Base-by-base conservation (phyloP, 805 yeast genomes). In the Candida sanyiensis region DNA sequence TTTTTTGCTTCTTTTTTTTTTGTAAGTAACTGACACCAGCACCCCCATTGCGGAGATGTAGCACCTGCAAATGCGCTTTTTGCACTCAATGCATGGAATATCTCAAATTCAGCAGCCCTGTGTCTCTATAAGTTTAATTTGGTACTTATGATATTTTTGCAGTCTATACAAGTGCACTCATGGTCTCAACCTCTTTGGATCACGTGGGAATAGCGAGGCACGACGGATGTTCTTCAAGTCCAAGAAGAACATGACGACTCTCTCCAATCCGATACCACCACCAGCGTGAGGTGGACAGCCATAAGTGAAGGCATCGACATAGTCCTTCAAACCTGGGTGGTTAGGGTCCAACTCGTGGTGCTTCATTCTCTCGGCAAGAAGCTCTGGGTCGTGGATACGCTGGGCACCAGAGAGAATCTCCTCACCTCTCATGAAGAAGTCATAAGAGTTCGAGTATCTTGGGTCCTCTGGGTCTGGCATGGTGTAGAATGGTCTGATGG, bases 281-380 rank as follows among this genome's bases (percentile, higher is more conserved):
- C 99, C 99, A 25, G 96, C 99, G 58, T 93, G 99, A 35, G 99
- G 98, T 48, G 96, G 83, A 72, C 97, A 90, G 15, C 97, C 99
- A 60, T 82, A 90, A 33, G 76, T 69, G 72, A 93, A 93, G 13
- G 96, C 94, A 47, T 90, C 90, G 43, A 85, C 81, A 67, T 93
- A 93, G 60, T 93, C 97, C 59, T 74, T 73, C 53, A 90, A 68
- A 48, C 97, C 98, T 24, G 86, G 84, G 44, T 75, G 73, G 43
- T 69, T 67, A 43, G 95, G 85, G 59, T 86, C 85, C 40, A 93
- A 78, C 20, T 76, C 97, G 57, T 83, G 95, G 27, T 72, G 83
- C 35, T 63, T 69, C 83, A 93, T 79, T 69, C 97, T 80, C 67
- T 83, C 75, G 54, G 68, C 72, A 56, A 93, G 76, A 54, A 93